phyloP scores from a whole-genome alignment of 139 green algal genomes.

The Tetraselmis chui region DNA sequence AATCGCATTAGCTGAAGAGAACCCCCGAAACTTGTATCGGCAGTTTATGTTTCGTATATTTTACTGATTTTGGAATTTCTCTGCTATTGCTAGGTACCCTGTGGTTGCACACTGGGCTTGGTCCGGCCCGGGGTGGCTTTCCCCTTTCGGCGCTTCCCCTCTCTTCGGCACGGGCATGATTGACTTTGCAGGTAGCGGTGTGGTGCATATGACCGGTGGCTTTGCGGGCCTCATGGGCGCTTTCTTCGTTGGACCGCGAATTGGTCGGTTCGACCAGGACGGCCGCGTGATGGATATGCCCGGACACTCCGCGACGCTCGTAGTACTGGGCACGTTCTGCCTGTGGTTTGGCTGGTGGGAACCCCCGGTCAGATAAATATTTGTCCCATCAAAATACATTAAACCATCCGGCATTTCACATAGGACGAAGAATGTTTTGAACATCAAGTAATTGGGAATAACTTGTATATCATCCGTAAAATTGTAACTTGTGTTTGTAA shows the following conservation, averaged over 20 bases:
- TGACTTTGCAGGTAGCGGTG: slow-evolving; percentile 52
- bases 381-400: too few species aligned
- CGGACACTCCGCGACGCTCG: slow-evolving; percentile 38
- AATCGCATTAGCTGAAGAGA: too few species aligned
- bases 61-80: too few species aligned
- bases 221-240: slow-evolving; percentile 71
- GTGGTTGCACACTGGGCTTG: slow-evolving; percentile 63
- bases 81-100: too few species aligned
- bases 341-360: slow-evolving; percentile 69
- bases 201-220: slow-evolving; percentile 59
- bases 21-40: too few species aligned
- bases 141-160: slow-evolving; percentile 17
- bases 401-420: too few species aligned
- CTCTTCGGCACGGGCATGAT: slow-evolving; percentile 41
- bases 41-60: too few species aligned
- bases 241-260: slow-evolving; percentile 78
- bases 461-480: too few species aligned
- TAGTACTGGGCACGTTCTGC: slow-evolving; percentile 61
- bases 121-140: slow-evolving; percentile 50
- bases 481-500: too few species aligned
- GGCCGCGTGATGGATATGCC: slow-evolving; percentile 41
- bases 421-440: too few species aligned
- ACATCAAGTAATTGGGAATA: too few species aligned
- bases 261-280: slow-evolving; percentile 83
- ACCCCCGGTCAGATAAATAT: too few species aligned